Evolutionary conservation across 208 protist genomes (phyloP), one percentile per base, ranked within the genome.

Genomic region (Leishmania amazonensis): DNA sequence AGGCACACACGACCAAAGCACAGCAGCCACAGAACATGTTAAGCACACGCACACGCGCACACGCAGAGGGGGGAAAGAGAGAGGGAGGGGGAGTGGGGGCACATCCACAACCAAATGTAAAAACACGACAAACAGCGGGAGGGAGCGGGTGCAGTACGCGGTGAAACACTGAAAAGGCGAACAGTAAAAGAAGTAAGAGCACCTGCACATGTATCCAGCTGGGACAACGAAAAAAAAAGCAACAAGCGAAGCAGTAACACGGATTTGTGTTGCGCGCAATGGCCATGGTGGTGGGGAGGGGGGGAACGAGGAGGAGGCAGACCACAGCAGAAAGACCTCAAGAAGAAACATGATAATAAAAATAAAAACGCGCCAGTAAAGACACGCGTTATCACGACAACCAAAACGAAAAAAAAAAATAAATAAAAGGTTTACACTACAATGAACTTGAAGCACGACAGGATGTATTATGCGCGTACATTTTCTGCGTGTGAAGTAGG

Each of bases 381-480:
- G 58, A 6, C 2, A 17, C 64, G 38, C 19, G 9, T 8, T 24
- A 73, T 21, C 47, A 51, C 45, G 51, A 51, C 7, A 45, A 45
- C 15, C 45, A 47, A 47, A 47, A 47, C 45, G 45, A 9, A 47
- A 71, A 71, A 2, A 28, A 5, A 71, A 24, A 19, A 42, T 6
- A 49, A 75, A 75, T 19, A 49, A 67, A 81, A 81, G 19, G 40
- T 64, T 45, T 40, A 81, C 70, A 51, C 49, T 24, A 73, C 28
- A 68, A 71, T 62, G 42, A 79, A 54, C 31, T 3, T 60, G 54
- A n/a, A 64, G 58, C 58, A 64, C 8, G 31, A 40, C 62, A 67
- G 62, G 31, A 67, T 9, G 58, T 35, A 13, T 35, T 2, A 64
- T 35, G 58, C 28, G 21, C 58, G 28, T 31, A 17, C 58, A 78